Conservation (phyloP, 345 rosid genomes). For the Hypericum perforatum region DNA sequence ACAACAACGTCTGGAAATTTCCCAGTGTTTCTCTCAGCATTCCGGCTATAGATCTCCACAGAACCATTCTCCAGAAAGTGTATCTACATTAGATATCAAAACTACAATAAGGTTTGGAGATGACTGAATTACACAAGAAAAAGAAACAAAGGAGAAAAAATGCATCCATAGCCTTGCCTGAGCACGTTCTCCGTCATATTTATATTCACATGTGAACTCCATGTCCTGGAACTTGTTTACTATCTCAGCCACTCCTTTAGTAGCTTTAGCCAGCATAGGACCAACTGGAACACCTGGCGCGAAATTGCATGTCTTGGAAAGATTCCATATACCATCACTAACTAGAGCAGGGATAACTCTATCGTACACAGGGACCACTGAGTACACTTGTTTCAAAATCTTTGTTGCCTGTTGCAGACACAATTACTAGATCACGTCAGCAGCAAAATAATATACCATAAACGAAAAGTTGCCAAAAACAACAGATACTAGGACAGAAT, state of each 20-base stretch:
- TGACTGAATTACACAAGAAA: not conserved
- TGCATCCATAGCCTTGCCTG: conserved; percentile 42
- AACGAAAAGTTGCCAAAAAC: no score
- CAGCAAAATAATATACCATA: not conserved
- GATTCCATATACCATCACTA: conserved; percentile 74
- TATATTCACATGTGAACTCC: conserved; percentile 78
- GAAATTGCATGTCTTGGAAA: conserved; percentile 57
- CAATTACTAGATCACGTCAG: not conserved
- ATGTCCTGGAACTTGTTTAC: conserved; percentile 71
- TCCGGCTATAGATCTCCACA: conserved; percentile 92
- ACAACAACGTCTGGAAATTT: conserved; percentile 82
- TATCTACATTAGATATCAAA: conserved; percentile 34
- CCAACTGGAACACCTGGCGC: conserved; percentile 80
- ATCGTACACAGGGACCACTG: conserved; percentile 89
- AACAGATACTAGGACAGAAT: no score
- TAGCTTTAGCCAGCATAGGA: conserved; percentile 95
- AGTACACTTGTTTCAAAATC: conserved; percentile 80
- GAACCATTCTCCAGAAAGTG: conserved; percentile 81
- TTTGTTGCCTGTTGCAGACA: conserved; percentile 55
- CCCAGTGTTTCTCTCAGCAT: conserved; percentile 84
- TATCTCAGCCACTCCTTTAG: conserved; percentile 77
- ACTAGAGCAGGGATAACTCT: conserved; percentile 79
- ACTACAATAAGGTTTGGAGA: not conserved
- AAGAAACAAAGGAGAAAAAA: conserved; percentile 6
- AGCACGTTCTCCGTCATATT: conserved; percentile 97